phyloP scores from a whole-genome alignment of 75 land plant genomes.

The Gnetum montanum region DNA sequence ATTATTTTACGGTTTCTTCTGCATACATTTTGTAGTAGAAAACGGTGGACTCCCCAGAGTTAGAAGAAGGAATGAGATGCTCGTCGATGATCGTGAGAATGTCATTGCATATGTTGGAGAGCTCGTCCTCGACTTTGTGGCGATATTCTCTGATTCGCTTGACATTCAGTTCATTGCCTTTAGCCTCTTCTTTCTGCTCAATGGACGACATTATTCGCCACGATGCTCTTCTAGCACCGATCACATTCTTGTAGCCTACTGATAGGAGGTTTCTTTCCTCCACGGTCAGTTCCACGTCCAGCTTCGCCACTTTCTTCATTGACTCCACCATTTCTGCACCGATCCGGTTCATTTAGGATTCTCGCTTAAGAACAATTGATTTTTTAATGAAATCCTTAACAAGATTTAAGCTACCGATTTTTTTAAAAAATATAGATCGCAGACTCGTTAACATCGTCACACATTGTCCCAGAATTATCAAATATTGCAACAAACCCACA shows the following conservation, averaged over 20 bases:
- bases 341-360: background rate
- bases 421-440: too few relatives aligned
- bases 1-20: too few relatives aligned
- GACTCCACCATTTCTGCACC: constrained; percentile 67
- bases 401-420: too few relatives aligned
- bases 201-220: constrained; percentile 86
- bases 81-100: constrained; percentile 71
- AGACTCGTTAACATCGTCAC: too few relatives aligned
- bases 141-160: constrained; percentile 69
- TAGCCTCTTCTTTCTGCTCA: constrained; percentile 88
- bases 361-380: background rate
- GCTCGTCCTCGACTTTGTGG: constrained; percentile 84
- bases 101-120: constrained; percentile 71
- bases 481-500: too few relatives aligned
- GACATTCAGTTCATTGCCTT: constrained; percentile 81
- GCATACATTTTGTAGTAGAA: constrained; percentile 95
- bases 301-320: constrained; percentile 66
- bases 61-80: constrained; percentile 71
- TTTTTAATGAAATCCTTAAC: too few relatives aligned
- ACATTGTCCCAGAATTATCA: too few relatives aligned
- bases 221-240: constrained; percentile 70
- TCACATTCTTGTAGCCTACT: constrained; percentile 74
- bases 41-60: constrained; percentile 77
- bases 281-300: constrained; percentile 63
- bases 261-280: constrained; percentile 71